These are phyloP conservation scores for Amborella trichopoda DNA, from an alignment of 164 flowering plant species.

Conservation along the genomic window DNA sequence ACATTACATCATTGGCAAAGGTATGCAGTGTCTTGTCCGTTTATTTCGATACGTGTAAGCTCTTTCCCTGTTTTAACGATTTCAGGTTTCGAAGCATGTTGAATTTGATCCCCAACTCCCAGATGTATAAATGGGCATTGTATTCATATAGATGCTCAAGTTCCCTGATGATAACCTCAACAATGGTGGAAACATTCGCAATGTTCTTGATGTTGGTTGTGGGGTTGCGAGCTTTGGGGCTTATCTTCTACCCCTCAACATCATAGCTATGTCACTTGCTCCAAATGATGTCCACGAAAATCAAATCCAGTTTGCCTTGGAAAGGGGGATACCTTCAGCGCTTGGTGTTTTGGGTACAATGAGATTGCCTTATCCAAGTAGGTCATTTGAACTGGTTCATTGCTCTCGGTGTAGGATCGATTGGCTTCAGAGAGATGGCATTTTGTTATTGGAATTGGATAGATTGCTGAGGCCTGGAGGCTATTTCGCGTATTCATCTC, in stretches of 20 bases:
- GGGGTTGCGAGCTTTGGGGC: slow-evolving; percentile 91
- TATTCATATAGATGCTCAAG: slow-evolving; percentile 58
- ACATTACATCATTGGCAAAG: slow-evolving; percentile 51
- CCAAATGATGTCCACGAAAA: slow-evolving; percentile 79
- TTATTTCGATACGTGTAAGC: background rate
- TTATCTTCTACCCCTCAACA: slow-evolving; percentile 45
- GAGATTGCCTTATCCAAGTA: slow-evolving; percentile 74
- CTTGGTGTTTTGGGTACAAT: slow-evolving; percentile 69
- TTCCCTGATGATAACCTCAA: slow-evolving; percentile 55
- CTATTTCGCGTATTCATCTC: slow-evolving; percentile 75
- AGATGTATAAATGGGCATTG: background rate
- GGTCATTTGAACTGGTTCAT: slow-evolving; percentile 71
- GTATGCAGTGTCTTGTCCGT: slow-evolving; percentile 15
- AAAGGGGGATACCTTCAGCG: slow-evolving; percentile 67
- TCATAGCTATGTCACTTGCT: slow-evolving; percentile 68
- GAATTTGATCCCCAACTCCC: background rate
- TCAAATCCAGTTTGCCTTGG: slow-evolving; percentile 74
- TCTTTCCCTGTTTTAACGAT: background rate
- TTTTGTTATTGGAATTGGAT: slow-evolving; percentile 61
- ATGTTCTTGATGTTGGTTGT: slow-evolving; percentile 75
- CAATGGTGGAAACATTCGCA: slow-evolving; percentile 60
- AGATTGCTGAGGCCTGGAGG: slow-evolving; percentile 76
- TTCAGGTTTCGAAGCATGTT: background rate
- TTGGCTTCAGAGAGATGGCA: slow-evolving; percentile 80
- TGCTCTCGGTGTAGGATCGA: slow-evolving; percentile 79